Evolutionary conservation across 148 eudicot species (phyloP), one percentile per base, ranked within the genome.

Genomic region (Silene latifolia): DNA sequence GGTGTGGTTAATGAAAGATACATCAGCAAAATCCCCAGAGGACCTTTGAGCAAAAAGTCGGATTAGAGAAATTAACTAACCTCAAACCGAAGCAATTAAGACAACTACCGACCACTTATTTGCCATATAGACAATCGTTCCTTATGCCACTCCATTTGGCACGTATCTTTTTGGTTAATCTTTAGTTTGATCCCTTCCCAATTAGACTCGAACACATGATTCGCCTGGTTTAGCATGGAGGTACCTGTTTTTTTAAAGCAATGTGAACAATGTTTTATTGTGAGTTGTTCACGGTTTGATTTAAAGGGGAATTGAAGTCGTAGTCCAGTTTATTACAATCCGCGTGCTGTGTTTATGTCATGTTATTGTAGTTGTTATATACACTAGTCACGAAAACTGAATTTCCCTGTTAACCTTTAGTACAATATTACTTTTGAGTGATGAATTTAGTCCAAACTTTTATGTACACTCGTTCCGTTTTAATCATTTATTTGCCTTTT

Each of bases 21-120:
- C 77, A 75, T 92, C 8, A 88, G 97, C 66, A 88, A 92, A 80
- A 89, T 92, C 64, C 94, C 92, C 1, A 71, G 77, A 74, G 90
- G 89, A 61, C 88, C 86, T 8, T 19, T 83, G 86, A 83, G 63
- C 80, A 91, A 86, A 83, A 90, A 90, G 83, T 77, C 67, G 17
- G 96, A 79, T 17, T 90, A 90, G 83, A 76, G 69, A 44, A 25
- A n/a, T 65, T 35, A 35, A 68, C 44, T 47, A 19, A 39, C 58
- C 47, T 17, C 69, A 69, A n/a, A 13, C 74, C 8, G 12, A 48
- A 59, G 46, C 68, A 39, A 32, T 60, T 76, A 67, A 60, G 54
- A 53, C 67, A 73, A 51, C 46, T 47, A 5, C 32, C 63, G 19
- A 57, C 71, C 29, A n/a, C 72, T 18, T 25, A 70, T 15, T 71